These are phyloP conservation scores for Lachancea quebecensis DNA, from an alignment of 805 yeast genomes.

Conservation along the genomic window DNA sequence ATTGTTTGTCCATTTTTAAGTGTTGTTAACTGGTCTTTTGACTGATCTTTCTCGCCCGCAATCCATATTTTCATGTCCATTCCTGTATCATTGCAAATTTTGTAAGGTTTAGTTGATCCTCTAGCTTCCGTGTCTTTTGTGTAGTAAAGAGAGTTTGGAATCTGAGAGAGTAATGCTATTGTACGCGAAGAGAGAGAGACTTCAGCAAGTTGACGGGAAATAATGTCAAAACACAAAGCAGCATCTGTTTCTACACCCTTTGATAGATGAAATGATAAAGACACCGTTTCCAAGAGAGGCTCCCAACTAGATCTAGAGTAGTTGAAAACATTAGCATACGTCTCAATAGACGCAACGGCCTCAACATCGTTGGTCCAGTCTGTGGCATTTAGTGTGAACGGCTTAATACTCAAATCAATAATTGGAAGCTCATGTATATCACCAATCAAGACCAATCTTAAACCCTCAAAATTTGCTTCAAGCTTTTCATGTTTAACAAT, in stretches of 20 bases:
- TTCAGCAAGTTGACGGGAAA: constrained; percentile 73
- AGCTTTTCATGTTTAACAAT: constrained; percentile 64
- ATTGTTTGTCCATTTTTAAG: constrained; percentile 44
- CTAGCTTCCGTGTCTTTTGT: constrained; percentile 53
- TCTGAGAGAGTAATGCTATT: constrained; percentile 66
- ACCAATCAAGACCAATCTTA: constrained; percentile 78
- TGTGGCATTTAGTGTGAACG: constrained; percentile 59
- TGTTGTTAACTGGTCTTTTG: constrained; percentile 22
- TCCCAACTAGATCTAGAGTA: constrained; percentile 93
- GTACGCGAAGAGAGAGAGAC: constrained; percentile 76
- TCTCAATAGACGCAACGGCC: constrained; percentile 57
- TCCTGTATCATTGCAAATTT: constrained; percentile 80
- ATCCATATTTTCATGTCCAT: constrained; percentile 75
- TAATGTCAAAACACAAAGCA: constrained; percentile 54
- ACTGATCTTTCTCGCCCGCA: constrained; percentile 35
- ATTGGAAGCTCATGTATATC: constrained; percentile 89
- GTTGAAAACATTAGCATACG: constrained; percentile 71
- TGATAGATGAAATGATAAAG: constrained; percentile 63
- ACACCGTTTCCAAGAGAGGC: constrained; percentile 86
- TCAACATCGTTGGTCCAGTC: constrained; percentile 86
- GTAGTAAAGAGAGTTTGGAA: constrained; percentile 49
- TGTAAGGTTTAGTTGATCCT: constrained; percentile 77
- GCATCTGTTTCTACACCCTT: constrained; percentile 40
- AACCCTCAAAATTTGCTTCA: constrained; percentile 60
- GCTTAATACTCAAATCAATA: constrained; percentile 63